Conservation (phyloP, 768 basidiomycete species). For the Russula foetens region DNA sequence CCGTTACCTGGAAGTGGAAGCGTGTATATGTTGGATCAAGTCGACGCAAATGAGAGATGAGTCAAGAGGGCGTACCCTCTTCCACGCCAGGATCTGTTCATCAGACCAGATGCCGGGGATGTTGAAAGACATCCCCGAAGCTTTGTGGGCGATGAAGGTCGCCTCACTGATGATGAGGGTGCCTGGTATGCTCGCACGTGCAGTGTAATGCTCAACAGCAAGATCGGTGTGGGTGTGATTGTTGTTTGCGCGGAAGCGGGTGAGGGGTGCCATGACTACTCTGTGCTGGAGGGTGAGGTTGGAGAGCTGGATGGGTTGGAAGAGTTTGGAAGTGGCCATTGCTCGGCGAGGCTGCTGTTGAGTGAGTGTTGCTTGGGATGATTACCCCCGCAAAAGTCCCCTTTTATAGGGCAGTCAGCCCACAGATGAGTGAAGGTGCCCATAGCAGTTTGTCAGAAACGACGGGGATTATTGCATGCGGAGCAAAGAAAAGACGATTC, state of each 20-base stretch:
- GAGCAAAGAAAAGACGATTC: no score
- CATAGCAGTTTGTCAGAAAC: no score
- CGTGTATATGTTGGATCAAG: no score
- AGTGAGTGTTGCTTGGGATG: neutral
- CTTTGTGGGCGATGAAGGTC: slow-evolving; percentile 41
- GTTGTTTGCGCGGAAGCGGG: slow-evolving; percentile 31
- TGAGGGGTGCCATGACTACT: slow-evolving; percentile 43
- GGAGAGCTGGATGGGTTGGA: slow-evolving; percentile 42
- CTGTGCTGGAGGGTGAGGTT: slow-evolving; percentile 37
- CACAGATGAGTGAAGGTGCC: no score
- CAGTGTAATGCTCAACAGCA: slow-evolving; percentile 38
- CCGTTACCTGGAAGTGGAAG: no score
- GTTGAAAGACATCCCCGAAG: slow-evolving; percentile 34
- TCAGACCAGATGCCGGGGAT: slow-evolving; percentile 43
- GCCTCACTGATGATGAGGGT: slow-evolving; percentile 53
- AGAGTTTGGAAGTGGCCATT: slow-evolving; percentile 27
- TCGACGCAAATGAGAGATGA: no score
- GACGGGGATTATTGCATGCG: no score
- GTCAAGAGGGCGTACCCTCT: no score
- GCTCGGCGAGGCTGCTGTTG: no score
- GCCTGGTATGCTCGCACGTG: slow-evolving; percentile 40
- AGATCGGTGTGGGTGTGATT: slow-evolving; percentile 31
- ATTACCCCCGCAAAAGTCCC: neutral
- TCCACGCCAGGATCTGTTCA: slow-evolving; percentile 50
- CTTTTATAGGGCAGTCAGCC: neutral